phyloP scores from a whole-genome alignment of 169 alveolate genomes.

The Theileria orientalis region DNA sequence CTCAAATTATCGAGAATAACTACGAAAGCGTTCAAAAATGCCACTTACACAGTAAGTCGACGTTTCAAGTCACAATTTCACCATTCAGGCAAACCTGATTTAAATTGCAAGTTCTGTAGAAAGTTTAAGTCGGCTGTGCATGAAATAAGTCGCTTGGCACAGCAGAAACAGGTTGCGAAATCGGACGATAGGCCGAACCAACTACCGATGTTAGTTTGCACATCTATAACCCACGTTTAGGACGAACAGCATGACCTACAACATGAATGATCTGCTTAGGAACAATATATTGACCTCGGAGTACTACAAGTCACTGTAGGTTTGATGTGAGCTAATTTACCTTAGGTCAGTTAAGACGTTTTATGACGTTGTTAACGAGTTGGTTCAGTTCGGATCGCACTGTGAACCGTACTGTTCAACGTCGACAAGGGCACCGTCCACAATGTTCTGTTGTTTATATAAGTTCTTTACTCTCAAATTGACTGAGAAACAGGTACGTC shows the following conservation, averaged over 20 bases:
- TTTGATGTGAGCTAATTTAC: neutral
- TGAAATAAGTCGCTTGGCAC: conserved; percentile 53
- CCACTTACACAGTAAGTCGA: conserved; percentile 59
- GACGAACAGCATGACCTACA: conserved; percentile 71
- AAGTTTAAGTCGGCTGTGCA: conserved; percentile 65
- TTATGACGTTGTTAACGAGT: conserved; percentile 66
- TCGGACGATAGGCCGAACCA: conserved; percentile 41
- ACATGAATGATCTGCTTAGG: conserved; percentile 69
- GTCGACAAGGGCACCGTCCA: conserved; percentile 75
- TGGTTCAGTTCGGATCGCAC: conserved; percentile 74
- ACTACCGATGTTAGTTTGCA: conserved; percentile 36
- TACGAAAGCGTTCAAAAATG: conserved; percentile 58
- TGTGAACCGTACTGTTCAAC: conserved; percentile 77
- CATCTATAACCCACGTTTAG: neutral
- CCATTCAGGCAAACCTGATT: conserved; percentile 50
- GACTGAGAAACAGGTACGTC: conserved; percentile 70
- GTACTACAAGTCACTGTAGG: conserved; percentile 70
- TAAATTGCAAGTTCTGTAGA: conserved; percentile 64
- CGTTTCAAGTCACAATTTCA: no score
- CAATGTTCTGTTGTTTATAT: conserved; percentile 76
- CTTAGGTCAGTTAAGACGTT: conserved; percentile 60
- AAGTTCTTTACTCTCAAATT: conserved; percentile 68
- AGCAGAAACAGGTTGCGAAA: conserved; percentile 9
- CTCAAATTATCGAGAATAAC: neutral
- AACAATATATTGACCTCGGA: conserved; percentile 75